These are phyloP conservation scores for Helminthosporium solani DNA, from an alignment of 2,329 filamentous ascomycete genomes.

Conservation along the genomic window DNA sequence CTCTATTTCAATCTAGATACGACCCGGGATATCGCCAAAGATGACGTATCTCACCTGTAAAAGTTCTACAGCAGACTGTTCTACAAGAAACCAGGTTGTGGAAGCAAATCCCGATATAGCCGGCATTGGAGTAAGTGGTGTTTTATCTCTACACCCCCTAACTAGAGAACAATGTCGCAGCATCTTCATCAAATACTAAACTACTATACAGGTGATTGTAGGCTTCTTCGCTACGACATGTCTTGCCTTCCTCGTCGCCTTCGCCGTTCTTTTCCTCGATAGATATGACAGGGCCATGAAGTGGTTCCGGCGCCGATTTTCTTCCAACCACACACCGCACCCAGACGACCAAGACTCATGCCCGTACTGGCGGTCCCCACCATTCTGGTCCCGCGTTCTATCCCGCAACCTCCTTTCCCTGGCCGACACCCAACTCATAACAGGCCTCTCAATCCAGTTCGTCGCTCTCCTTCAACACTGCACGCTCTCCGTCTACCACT, in stretches of 20 bases:
- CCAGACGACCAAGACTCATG: conserved; percentile 17
- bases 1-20: too few species aligned
- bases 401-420: conserved; percentile 36
- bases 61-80: conserved; percentile 12
- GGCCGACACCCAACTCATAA: conserved; percentile 34
- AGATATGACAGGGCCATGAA: conserved; percentile 23
- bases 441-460: conserved; percentile 34
- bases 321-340: conserved; percentile 12
- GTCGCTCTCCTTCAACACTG: conserved; percentile 35
- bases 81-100: conserved; percentile 12
- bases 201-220: conserved; percentile 21
- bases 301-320: conserved; percentile 13
- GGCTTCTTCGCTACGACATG: conserved; percentile 32
- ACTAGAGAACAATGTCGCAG: too few species aligned
- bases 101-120: conserved; percentile 32
- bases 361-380: conserved; percentile 29
- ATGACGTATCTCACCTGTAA: conserved; percentile 22
- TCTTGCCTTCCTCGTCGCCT: conserved; percentile 30
- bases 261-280: conserved; percentile 31
- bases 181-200: too few species aligned
- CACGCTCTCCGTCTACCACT: conserved; percentile 34
- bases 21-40: too few species aligned
- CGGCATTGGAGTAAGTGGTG: conserved; percentile 30
- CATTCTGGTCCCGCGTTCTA: conserved; percentile 33
- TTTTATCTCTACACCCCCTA: too few species aligned